These are phyloP conservation scores for Hansenula lynferdii DNA, from an alignment of 1,139 yeast genomes.

Conservation along the genomic window DNA sequence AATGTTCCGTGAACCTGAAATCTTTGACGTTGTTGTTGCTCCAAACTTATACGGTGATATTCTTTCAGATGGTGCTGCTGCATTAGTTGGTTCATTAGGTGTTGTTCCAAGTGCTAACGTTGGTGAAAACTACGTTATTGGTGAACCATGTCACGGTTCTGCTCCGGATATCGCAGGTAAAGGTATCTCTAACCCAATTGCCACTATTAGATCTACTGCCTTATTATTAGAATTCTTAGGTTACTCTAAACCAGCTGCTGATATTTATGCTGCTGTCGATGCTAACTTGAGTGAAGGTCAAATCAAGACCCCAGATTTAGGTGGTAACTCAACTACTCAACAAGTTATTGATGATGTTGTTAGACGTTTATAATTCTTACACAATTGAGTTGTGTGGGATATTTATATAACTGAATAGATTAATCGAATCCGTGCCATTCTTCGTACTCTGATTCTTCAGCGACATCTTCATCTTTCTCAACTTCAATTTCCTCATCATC, in stretches of 20 bases:
- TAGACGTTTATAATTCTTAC: slow-evolving; percentile 38
- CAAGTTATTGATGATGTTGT: slow-evolving; percentile 82
- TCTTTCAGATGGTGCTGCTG: slow-evolving; percentile 98
- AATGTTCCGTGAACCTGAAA: slow-evolving; percentile 96
- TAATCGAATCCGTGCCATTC: slow-evolving; percentile 31
- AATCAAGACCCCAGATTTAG: slow-evolving; percentile 90
- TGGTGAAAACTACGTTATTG: slow-evolving; percentile 93
- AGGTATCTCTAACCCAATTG: slow-evolving; percentile 94
- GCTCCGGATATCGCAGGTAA: slow-evolving; percentile 98
- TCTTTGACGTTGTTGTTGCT: slow-evolving; percentile 96
- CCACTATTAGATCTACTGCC: slow-evolving; percentile 96
- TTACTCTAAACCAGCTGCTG: slow-evolving; percentile 81
- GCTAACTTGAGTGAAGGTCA: slow-evolving; percentile 80
- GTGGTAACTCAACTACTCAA: slow-evolving; percentile 82
- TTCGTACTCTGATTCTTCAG: slow-evolving; percentile 11
- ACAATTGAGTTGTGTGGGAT: no score
- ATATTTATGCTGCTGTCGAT: slow-evolving; percentile 91
- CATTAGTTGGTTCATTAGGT: slow-evolving; percentile 95
- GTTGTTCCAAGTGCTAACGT: slow-evolving; percentile 98
- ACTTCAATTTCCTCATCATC: slow-evolving; percentile 13
- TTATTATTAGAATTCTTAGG: slow-evolving; percentile 98
- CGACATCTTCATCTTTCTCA: no score
- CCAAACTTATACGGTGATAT: slow-evolving; percentile 98
- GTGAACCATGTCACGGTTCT: slow-evolving; percentile 99
- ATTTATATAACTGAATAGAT: background rate